Percentiles rank a stretch among this genome's conserved stretches.
phyloP scores from a whole-genome alignment of 2,329 filamentous ascomycete genomes.

The Lachnellula suecica region DNA sequence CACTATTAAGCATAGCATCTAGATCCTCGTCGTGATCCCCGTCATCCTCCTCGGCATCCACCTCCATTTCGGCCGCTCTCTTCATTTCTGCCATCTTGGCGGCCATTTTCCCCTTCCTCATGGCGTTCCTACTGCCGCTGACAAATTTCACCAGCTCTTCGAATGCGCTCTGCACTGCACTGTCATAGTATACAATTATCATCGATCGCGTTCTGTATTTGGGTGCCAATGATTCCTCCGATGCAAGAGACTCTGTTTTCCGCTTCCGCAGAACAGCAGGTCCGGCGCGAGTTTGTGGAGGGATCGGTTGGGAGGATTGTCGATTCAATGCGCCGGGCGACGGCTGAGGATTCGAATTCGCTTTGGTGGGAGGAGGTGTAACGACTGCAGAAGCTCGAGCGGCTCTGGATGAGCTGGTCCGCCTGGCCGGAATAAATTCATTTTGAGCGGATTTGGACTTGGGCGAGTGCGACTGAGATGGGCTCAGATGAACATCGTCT shows the following conservation, averaged over 20 bases:
- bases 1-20: background rate
- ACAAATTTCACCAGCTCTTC: conserved; percentile 82
- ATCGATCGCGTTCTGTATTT: conserved; percentile 68
- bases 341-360: conserved; percentile 10
- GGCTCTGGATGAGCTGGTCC: conserved; percentile 19
- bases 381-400: conserved; percentile 14
- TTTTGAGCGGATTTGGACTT: conserved; percentile 15
- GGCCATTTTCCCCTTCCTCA: conserved; percentile 86
- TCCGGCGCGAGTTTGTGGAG: conserved; percentile 14
- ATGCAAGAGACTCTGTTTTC: conserved; percentile 33
- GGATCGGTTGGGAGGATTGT: conserved; percentile 22
- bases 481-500: conserved; percentile 11
- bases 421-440: conserved; percentile 1
- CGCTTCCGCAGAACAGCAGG: conserved; percentile 28
- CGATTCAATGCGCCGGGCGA: conserved; percentile 17
- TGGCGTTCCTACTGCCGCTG: conserved; percentile 75
- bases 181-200: conserved; percentile 91
- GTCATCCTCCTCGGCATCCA: conserved; percentile 45
- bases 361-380: conserved; percentile 12
- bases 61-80: conserved; percentile 57
- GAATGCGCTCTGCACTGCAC: conserved; percentile 78
- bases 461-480: conserved; percentile 18
- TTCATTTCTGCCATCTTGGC: conserved; percentile 69
- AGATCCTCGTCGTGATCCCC: conserved; percentile 22
- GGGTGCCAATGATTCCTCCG: conserved; percentile 26